A percentile compares a stretch with the other conserved stretches of the same genome.
phyloP scores from a whole-genome alignment of 2,329 filamentous ascomycete species.

The Cryphonectria parasitica region DNA sequence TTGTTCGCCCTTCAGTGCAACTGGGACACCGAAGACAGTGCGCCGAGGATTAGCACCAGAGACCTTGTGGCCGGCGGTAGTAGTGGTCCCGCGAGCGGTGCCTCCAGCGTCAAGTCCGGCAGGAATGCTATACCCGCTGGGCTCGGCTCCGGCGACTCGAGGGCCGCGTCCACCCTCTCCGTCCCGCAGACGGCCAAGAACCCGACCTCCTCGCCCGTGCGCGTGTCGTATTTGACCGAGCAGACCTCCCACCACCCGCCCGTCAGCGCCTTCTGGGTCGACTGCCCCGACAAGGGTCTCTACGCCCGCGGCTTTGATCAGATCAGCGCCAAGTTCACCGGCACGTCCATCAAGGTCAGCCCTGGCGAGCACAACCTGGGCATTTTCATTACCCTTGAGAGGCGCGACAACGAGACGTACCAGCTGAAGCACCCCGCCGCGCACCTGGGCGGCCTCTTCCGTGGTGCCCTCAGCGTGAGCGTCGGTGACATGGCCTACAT shows the following conservation, averaged over 20 bases:
- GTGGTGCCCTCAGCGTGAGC: slow-evolving; percentile 85
- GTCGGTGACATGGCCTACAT: slow-evolving; percentile 90
- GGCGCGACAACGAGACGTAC: slow-evolving; percentile 84
- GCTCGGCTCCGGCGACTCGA: slow-evolving; percentile 42
- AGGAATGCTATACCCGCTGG: slow-evolving; percentile 36
- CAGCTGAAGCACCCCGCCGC: slow-evolving; percentile 95
- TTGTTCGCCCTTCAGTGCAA: slow-evolving; percentile 68
- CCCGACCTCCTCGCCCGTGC: slow-evolving; percentile 59
- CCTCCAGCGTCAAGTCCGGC: slow-evolving; percentile 52
- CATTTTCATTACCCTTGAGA: slow-evolving; percentile 88
- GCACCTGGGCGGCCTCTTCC: slow-evolving; percentile 83
- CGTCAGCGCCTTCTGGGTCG: slow-evolving; percentile 92
- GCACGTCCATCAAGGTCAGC: slow-evolving; percentile 88
- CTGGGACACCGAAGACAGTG: slow-evolving; percentile 87
- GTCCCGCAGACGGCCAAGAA: slow-evolving; percentile 53
- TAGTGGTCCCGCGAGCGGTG: slow-evolving; percentile 44
- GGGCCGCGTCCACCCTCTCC: slow-evolving; percentile 54
- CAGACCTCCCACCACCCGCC: slow-evolving; percentile 98
- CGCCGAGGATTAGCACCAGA: slow-evolving; percentile 64
- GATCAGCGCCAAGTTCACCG: slow-evolving; percentile 96
- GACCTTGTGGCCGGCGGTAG: slow-evolving; percentile 43
- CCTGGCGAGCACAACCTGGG: slow-evolving; percentile 93
- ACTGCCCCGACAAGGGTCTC: slow-evolving; percentile 89
- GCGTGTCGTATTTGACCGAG: slow-evolving; percentile 92
- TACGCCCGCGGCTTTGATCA: slow-evolving; percentile 91